Evolutionary conservation across 2,329 filamentous ascomycete genomes (phyloP).

Genomic region (Fusarium sp.): DNA sequence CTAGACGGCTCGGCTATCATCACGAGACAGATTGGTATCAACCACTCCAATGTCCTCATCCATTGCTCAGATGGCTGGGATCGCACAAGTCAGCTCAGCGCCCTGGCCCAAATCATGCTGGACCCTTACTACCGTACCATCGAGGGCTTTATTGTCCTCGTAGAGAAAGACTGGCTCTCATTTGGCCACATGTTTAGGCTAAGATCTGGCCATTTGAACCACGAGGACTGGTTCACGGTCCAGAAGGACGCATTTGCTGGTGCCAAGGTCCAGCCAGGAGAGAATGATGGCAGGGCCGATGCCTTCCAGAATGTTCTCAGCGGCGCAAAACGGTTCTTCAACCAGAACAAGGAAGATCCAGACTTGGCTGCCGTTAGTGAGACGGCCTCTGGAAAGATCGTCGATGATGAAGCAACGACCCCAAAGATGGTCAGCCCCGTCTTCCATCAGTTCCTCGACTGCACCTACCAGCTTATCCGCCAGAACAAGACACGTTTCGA

Average conservation of each 20-base stretch:
- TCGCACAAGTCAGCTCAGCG: constrained; percentile 93
- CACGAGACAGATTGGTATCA: constrained; percentile 87
- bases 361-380: constrained; percentile 69
- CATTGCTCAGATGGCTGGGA: constrained; percentile 99
- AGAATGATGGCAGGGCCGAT: constrained; percentile 73
- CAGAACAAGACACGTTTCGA: constrained; percentile 93
- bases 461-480: constrained; percentile 87
- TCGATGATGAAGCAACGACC: constrained; percentile 76
- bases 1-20: constrained; percentile 88
- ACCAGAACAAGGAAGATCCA: constrained; percentile 71
- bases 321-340: constrained; percentile 91
- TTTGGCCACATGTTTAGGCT: constrained; percentile 98
- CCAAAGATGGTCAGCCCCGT: constrained; percentile 95
- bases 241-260: constrained; percentile 84
- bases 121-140: constrained; percentile 96
- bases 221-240: constrained; percentile 93
- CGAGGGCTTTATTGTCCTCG: constrained; percentile 91
- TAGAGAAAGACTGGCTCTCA: constrained; percentile 98
- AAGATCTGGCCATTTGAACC: constrained; percentile 86
- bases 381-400: constrained; percentile 52
- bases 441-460: constrained; percentile 97
- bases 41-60: constrained; percentile 94
- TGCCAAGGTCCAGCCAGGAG: constrained; percentile 70
- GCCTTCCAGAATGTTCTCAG: constrained; percentile 89
- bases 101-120: constrained; percentile 90